These are phyloP conservation scores for Furcasterigmium sp. DNA, from an alignment of 2,329 filamentous ascomycete species.

Conservation along the genomic window DNA sequence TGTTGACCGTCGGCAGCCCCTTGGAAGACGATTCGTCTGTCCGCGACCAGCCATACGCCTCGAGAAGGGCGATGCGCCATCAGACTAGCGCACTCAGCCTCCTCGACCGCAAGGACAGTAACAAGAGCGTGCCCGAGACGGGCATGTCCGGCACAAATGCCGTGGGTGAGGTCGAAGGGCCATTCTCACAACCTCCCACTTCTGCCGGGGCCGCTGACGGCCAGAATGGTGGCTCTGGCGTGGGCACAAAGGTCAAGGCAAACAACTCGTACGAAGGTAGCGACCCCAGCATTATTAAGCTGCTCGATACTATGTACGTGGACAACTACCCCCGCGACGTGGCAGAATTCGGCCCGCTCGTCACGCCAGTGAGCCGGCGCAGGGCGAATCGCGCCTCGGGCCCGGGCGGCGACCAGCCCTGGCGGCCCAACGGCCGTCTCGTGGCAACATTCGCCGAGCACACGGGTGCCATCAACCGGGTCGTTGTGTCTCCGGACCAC, in stretches of 20 bases:
- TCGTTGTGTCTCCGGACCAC: constrained; percentile 83
- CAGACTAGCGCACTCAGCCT: constrained; percentile 56
- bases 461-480: constrained; percentile 71
- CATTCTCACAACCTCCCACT: constrained; percentile 36
- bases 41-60: constrained; percentile 35
- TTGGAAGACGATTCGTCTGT: constrained; percentile 28
- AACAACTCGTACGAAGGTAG: constrained; percentile 84
- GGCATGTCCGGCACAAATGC: constrained; percentile 54
- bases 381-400: constrained; percentile 45
- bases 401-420: constrained; percentile 54
- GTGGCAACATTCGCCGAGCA: constrained; percentile 90
- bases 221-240: constrained; percentile 16
- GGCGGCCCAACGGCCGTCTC: constrained; percentile 79
- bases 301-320: constrained; percentile 80
- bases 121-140: constrained; percentile 54
- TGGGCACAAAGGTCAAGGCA: constrained; percentile 7
- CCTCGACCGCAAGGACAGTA: constrained; percentile 53
- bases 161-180: constrained; percentile 55
- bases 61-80: constrained; percentile 44
- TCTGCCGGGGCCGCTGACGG: constrained; percentile 25
- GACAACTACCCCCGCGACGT: constrained; percentile 64
- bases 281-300: constrained; percentile 61
- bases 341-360: constrained; percentile 71
- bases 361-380: constrained; percentile 60
- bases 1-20: constrained; percentile 15